These are phyloP conservation scores for Euclidium syriacum DNA, from an alignment of 345 rosid genomes.

Conservation along the genomic window DNA sequence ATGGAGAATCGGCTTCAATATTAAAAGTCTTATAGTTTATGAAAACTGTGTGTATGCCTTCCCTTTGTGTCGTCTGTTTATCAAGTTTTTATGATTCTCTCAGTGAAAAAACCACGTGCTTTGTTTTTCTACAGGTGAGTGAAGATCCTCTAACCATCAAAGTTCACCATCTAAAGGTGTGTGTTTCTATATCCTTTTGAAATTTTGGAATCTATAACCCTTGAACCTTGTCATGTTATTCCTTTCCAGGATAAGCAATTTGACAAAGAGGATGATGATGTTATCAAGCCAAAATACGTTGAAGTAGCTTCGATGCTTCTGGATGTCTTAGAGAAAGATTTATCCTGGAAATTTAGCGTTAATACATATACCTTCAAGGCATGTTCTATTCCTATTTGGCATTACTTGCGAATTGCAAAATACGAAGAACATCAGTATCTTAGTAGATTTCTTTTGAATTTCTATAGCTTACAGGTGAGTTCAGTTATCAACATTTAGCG, in stretches of 20 bases:
- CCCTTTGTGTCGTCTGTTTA: no score
- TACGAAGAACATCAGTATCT: neutral
- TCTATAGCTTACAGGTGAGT: no score
- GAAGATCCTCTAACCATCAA: conserved; percentile 79
- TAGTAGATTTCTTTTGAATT: no score
- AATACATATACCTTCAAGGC: conserved; percentile 77
- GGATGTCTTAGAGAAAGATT: conserved; percentile 70
- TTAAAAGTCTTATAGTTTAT: no score
- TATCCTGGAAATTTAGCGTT: no score
- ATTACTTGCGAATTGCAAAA: neutral
- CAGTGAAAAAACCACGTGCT: no score
- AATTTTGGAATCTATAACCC: neutral
- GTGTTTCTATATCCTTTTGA: neutral
- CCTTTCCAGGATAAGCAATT: conserved; percentile 55
- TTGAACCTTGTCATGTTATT: neutral
- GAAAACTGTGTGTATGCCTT: neutral
- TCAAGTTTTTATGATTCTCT: no score
- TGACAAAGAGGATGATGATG: conserved; percentile 79
- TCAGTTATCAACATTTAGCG: no score
- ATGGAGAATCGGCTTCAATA: neutral
- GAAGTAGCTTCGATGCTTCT: conserved; percentile 76
- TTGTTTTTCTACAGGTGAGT: conserved; percentile 57
- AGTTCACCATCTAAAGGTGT: conserved; percentile 78
- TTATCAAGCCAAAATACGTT: conserved; percentile 71
- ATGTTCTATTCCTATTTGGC: neutral